Percentiles rank a stretch among this genome's conserved stretches.
Evolutionary conservation across 495 filamentous ascomycete genomes (phyloP).

Genomic region (Pyronema domesticum): DNA sequence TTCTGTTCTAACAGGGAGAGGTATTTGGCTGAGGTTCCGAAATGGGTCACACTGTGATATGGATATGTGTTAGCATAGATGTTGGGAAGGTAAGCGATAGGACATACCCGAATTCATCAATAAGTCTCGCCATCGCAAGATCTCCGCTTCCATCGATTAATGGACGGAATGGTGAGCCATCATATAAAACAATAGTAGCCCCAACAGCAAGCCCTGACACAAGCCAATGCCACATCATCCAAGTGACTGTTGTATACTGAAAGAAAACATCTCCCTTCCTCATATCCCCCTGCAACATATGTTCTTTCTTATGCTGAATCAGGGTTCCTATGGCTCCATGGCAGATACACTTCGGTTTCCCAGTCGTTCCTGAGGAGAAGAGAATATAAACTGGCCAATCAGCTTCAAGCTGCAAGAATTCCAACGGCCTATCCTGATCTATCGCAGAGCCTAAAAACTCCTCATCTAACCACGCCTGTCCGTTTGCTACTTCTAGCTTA

Average conservation of each 20-base stretch:
- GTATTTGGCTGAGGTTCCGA: slow-evolving; percentile 85
- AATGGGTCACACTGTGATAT: slow-evolving; percentile 52
- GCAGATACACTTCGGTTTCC: slow-evolving; percentile 80
- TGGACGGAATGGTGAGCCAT: slow-evolving; percentile 69
- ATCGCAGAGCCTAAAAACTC: slow-evolving; percentile 33
- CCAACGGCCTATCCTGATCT: slow-evolving; percentile 32
- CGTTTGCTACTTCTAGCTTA: slow-evolving; percentile 22
- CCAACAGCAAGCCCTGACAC: slow-evolving; percentile 66
- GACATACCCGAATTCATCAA: slow-evolving; percentile 39
- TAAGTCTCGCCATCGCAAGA: slow-evolving; percentile 50
- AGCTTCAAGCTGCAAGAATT: slow-evolving; percentile 57
- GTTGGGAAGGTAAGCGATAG: slow-evolving; percentile 27
- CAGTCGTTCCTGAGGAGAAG: slow-evolving; percentile 76
- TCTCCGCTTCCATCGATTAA: slow-evolving; percentile 39
- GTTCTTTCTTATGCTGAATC: slow-evolving; percentile 90
- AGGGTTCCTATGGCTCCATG: slow-evolving; percentile 76
- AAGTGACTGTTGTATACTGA: slow-evolving; percentile 81
- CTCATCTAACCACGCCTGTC: slow-evolving; percentile 33
- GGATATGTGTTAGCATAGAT: slow-evolving; percentile 30
- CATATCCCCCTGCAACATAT: slow-evolving; percentile 66
- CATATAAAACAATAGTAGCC: slow-evolving; percentile 67
- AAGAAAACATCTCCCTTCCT: slow-evolving; percentile 45
- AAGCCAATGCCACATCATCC: slow-evolving; percentile 87
- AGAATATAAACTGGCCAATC: slow-evolving; percentile 80
- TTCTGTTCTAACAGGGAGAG: slow-evolving; percentile 80